phyloP scores from a whole-genome alignment of 768 basidiomycete genomes.

The Zangia roseola region DNA sequence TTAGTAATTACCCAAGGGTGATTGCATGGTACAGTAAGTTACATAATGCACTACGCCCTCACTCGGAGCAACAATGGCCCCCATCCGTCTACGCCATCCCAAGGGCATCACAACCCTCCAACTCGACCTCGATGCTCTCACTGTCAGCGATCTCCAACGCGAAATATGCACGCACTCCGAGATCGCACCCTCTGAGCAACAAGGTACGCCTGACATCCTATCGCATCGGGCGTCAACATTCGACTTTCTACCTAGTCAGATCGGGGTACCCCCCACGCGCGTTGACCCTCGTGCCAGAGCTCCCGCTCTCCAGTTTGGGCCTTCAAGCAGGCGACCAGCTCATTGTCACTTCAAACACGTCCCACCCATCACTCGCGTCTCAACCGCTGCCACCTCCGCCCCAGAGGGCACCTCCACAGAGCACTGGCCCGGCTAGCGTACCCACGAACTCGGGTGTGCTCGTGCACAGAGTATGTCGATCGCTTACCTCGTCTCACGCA shows the following conservation, averaged over 20 bases:
- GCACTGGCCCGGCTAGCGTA: constrained; percentile 54
- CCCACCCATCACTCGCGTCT: constrained; percentile 10
- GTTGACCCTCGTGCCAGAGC: constrained; percentile 69
- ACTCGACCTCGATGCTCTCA: constrained; percentile 57
- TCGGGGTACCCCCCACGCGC: constrained; percentile 82
- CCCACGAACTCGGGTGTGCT: constrained; percentile 62
- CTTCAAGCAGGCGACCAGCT: constrained; percentile 82
- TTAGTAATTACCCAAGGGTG: too few relatives aligned
- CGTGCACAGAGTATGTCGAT: constrained; percentile 59
- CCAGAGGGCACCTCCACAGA: constrained; percentile 14
- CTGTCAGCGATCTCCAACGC: constrained; percentile 75
- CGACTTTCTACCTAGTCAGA: constrained; percentile 50
- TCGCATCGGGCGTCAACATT: background rate
- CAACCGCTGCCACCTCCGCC: constrained; percentile 15
- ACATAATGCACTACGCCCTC: too few relatives aligned
- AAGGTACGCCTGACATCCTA: constrained; percentile 49
- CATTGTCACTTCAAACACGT: constrained; percentile 57
- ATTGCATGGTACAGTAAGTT: too few relatives aligned
- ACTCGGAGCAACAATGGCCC: constrained; percentile 48
- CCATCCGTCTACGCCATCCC: constrained; percentile 80
- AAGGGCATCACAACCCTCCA: constrained; percentile 80
- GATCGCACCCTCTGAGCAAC: constrained; percentile 76
- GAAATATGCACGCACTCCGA: constrained; percentile 64
- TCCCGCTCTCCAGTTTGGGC: constrained; percentile 75
- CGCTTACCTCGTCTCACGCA: background rate